These are phyloP conservation scores for Teunomyces panamensis DNA, from an alignment of 805 yeast species.

Conservation along the genomic window DNA sequence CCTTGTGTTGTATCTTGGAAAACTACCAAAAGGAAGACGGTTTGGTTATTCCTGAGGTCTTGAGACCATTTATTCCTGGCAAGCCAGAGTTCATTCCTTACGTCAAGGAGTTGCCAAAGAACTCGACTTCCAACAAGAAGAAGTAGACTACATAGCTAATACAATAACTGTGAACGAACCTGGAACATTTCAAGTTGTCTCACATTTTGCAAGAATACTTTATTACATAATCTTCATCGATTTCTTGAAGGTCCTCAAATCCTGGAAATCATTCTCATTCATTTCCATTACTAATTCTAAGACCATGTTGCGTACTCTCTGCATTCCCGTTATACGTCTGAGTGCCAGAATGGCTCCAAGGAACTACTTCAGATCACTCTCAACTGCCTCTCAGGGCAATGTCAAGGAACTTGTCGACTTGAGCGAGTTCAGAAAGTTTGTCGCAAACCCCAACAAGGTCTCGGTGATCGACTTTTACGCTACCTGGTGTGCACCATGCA, in stretches of 20 bases:
- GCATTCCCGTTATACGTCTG: neutral
- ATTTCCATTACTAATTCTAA: no score
- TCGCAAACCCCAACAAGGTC: slow-evolving; percentile 28
- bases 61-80: slow-evolving; percentile 96
- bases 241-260: no score
- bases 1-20: slow-evolving; percentile 94
- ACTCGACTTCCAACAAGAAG: slow-evolving; percentile 77
- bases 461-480: slow-evolving; percentile 67
- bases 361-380: neutral
- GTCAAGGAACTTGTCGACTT: slow-evolving; percentile 29
- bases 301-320: neutral
- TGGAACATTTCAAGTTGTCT: no score
- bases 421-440: slow-evolving; percentile 22
- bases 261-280: no score
- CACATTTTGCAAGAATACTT: no score
- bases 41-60: slow-evolving; percentile 86
- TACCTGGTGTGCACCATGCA: slow-evolving; percentile 79
- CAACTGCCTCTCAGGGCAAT: slow-evolving; percentile 10
- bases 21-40: slow-evolving; percentile 98
- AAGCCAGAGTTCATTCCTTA: slow-evolving; percentile 96
- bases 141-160: slow-evolving; percentile 21
- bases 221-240: no score
- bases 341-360: neutral
- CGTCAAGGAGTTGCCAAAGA: slow-evolving; percentile 88
- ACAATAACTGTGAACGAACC: neutral